A percentile compares a stretch with the other conserved stretches of the same genome.
phyloP scores from a whole-genome alignment of 345 rosid genomes.

The Pseudoturritis turrita region DNA sequence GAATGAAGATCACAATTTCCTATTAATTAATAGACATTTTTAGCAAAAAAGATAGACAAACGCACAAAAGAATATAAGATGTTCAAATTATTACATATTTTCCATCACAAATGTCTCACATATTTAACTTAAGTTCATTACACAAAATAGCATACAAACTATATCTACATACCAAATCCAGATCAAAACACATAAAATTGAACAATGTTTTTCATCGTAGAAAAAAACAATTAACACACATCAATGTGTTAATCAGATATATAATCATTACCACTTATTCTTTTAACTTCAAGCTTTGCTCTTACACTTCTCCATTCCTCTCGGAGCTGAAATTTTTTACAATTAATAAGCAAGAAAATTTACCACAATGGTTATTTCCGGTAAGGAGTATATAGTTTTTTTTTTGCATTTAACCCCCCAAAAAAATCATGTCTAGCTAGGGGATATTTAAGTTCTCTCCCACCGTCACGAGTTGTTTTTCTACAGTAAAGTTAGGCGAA shows the following conservation, averaged over 20 bases:
- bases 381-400: background rate
- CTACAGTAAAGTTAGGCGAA: background rate
- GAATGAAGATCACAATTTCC: background rate
- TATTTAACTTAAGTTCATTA: slow-evolving; percentile 19
- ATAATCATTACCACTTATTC: slow-evolving; percentile 6
- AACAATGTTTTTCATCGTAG: slow-evolving; percentile 15
- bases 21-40: background rate
- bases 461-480: background rate
- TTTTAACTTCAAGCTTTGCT: slow-evolving; percentile 40
- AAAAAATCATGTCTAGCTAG: too few species aligned
- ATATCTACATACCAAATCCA: slow-evolving; percentile 32
- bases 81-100: slow-evolving; percentile 26
- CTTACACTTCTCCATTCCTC: slow-evolving; percentile 84
- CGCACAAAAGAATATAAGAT: background rate
- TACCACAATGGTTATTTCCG: background rate
- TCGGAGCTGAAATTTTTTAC: slow-evolving; percentile 52
- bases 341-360: background rate
- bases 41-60: background rate
- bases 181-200: slow-evolving; percentile 26
- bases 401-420: background rate
- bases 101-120: slow-evolving; percentile 19
- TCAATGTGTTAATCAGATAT: slow-evolving; percentile 27
- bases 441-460: background rate
- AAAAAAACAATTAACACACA: slow-evolving; percentile 31
- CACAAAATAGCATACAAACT: slow-evolving; percentile 23